Percentiles rank a stretch among this genome's conserved stretches.
phyloP scores from a whole-genome alignment of 2,329 filamentous ascomycete genomes.

The Diplodia seriata region DNA sequence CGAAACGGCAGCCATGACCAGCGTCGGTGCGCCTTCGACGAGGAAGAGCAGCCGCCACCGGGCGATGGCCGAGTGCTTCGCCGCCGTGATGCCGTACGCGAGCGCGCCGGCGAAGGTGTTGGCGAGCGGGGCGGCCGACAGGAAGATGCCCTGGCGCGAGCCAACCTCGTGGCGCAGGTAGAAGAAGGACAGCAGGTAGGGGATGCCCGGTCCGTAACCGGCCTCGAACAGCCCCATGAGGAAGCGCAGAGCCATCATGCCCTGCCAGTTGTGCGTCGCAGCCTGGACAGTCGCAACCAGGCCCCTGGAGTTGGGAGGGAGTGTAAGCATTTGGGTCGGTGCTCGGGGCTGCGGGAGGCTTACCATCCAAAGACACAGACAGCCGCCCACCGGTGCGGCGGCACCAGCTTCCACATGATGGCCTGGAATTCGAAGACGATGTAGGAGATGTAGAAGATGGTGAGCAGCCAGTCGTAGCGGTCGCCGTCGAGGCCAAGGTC shows the following conservation, averaged over 20 bases:
- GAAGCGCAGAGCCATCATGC: conserved; percentile 46
- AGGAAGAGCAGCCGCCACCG: conserved; percentile 68
- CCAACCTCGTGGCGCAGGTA: conserved; percentile 65
- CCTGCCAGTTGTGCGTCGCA: conserved; percentile 42
- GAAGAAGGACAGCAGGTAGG: conserved; percentile 63
- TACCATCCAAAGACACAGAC: conserved; percentile 46
- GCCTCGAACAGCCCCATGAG: conserved; percentile 53
- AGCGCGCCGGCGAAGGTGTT: conserved; percentile 78
- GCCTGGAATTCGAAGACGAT: conserved; percentile 47
- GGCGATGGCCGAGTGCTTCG: conserved; percentile 51
- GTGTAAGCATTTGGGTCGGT: not conserved
- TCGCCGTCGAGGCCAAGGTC: conserved; percentile 41
- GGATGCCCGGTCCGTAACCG: conserved; percentile 53
- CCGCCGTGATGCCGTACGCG: conserved; percentile 58
- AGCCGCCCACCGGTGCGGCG: conserved; percentile 47
- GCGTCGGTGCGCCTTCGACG: conserved; percentile 54
- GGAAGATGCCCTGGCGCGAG: conserved; percentile 62
- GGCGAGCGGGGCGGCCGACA: conserved; percentile 68
- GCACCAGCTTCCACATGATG: conserved; percentile 48
- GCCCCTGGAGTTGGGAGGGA: conserved; percentile 33
- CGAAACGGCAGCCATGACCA: conserved; percentile 51
- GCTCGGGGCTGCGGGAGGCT: not conserved
- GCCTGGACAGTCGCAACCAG: conserved; percentile 45
- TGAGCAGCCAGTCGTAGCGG: conserved; percentile 47
- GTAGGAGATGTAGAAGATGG: conserved; percentile 50